Conservation (phyloP, 352 stramenopile species). For the Phytopythium vexans region DNA sequence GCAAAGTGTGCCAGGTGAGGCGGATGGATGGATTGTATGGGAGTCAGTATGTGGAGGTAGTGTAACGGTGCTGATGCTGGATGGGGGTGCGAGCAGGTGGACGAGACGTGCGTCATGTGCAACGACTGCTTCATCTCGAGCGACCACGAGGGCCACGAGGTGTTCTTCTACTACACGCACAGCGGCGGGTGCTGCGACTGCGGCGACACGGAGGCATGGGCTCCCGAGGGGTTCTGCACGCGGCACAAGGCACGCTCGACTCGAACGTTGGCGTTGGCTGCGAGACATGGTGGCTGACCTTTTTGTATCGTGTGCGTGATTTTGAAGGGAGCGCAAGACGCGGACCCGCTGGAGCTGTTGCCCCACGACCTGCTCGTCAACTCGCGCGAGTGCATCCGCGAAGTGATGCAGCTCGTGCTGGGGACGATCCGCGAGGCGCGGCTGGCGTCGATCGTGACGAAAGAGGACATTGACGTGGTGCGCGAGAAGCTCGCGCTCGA, state of each 20-base stretch:
- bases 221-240: constrained; percentile 92
- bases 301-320: background rate
- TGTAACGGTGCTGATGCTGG: no score
- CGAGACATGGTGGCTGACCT: background rate
- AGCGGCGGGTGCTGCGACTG: constrained; percentile 98
- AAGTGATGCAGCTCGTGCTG: constrained; percentile 71
- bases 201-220: constrained; percentile 96
- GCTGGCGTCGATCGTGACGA: constrained; percentile 50
- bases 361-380: constrained; percentile 52
- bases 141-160: constrained; percentile 93
- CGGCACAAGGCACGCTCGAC: constrained; percentile 76
- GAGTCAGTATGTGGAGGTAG: no score
- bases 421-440: constrained; percentile 62
- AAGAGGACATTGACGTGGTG: constrained; percentile 44
- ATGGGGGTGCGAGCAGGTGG: constrained; percentile 68
- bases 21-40: background rate
- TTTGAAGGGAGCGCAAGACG: constrained; percentile 66
- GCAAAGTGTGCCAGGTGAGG: constrained; percentile 80
- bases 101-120: constrained; percentile 96
- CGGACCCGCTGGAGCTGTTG: constrained; percentile 54
- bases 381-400: constrained; percentile 51
- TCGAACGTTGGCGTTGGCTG: background rate
- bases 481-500: constrained; percentile 47
- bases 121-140: constrained; percentile 96
- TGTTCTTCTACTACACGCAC: constrained; percentile 94